These are phyloP conservation scores for Diplodia sapinea DNA, from an alignment of 2,329 filamentous ascomycete genomes.

Conservation along the genomic window DNA sequence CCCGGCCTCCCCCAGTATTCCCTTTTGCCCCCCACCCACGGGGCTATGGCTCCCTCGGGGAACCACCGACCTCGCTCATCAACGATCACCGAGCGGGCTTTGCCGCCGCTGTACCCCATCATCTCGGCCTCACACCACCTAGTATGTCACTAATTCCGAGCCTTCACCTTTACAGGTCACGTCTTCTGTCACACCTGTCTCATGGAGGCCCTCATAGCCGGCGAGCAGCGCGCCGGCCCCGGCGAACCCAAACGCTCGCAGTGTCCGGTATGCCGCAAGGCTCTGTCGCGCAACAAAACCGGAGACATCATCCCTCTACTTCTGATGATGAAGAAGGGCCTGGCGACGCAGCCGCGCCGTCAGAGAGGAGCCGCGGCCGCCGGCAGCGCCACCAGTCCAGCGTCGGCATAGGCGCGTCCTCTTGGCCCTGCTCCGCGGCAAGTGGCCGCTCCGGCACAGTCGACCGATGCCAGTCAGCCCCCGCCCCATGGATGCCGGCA, in stretches of 20 bases:
- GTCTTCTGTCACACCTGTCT: conserved; percentile 70
- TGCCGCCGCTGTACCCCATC: neutral
- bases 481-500: neutral
- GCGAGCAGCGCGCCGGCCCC: conserved; percentile 56
- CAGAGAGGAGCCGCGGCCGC: conserved; percentile 2
- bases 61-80: neutral
- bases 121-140: neutral
- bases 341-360: conserved; percentile 24
- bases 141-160: neutral
- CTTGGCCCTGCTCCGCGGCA: neutral
- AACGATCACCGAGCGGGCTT: neutral
- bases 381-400: neutral
- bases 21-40: neutral
- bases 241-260: conserved; percentile 51
- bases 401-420: neutral
- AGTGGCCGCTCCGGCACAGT: no score
- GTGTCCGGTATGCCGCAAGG: conserved; percentile 57
- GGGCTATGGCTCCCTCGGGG: neutral
- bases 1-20: conserved; percentile 1
- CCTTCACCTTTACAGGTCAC: conserved; percentile 55
- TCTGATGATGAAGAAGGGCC: conserved; percentile 16
- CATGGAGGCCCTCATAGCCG: conserved; percentile 63
- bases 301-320: conserved; percentile 47
- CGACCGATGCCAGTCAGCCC: neutral
- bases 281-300: conserved; percentile 48